Evolutionary conservation across 2,329 filamentous ascomycete species (phyloP).

Genomic region (Ophioceras dolichostomum): DNA sequence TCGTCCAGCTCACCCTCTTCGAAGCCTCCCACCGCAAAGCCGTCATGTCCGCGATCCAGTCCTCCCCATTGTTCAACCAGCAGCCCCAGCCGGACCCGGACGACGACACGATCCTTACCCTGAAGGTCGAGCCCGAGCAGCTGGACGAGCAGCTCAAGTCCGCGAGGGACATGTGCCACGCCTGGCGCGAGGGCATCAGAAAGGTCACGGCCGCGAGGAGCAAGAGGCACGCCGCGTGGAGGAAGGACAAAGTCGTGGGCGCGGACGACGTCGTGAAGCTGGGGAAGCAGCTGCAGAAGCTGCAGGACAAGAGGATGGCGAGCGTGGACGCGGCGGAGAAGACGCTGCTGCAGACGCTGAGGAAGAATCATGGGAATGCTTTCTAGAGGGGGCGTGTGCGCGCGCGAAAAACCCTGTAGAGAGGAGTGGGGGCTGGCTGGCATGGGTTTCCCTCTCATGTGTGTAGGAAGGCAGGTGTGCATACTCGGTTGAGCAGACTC

Average conservation of each 20-base stretch:
- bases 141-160: slow-evolving; percentile 31
- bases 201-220: slow-evolving; percentile 23
- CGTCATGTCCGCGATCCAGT: slow-evolving; percentile 10
- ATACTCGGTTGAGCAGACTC: too few species aligned
- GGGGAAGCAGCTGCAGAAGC: slow-evolving; percentile 35
- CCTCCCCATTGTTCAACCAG: slow-evolving; percentile 10
- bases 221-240: slow-evolving; percentile 36
- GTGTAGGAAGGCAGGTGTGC: too few species aligned
- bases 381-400: neutral
- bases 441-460: neutral
- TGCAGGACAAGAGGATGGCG: slow-evolving; percentile 40
- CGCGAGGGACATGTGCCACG: slow-evolving; percentile 32
- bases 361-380: slow-evolving; percentile 10
- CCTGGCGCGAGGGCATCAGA: slow-evolving; percentile 37
- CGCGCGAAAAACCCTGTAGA: too few species aligned
- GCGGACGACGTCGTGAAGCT: slow-evolving; percentile 27
- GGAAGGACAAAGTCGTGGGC: slow-evolving; percentile 26
- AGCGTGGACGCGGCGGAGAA: slow-evolving; percentile 37
- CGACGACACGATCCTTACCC: slow-evolving; percentile 45
- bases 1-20: slow-evolving; percentile 13
- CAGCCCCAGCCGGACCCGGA: slow-evolving; percentile 38
- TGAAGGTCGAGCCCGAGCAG: slow-evolving; percentile 39
- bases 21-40: slow-evolving; percentile 8
- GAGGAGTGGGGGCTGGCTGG: too few species aligned
- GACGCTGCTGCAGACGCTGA: slow-evolving; percentile 28